Conservation (phyloP, 768 basidiomycete genomes). For the Hirschioporus abietinus region DNA sequence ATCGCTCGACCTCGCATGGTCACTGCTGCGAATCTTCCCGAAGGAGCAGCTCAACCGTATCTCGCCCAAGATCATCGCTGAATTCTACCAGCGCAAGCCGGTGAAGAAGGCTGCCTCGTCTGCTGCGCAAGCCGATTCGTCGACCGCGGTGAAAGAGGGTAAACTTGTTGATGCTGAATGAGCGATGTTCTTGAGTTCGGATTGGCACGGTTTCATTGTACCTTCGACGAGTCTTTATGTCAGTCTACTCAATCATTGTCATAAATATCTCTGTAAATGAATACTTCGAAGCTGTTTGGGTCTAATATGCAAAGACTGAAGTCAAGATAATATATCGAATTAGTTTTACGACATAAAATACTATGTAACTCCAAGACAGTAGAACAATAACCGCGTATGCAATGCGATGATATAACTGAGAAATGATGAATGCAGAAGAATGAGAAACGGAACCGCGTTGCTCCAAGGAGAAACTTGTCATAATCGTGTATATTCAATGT, state of each 20-base stretch:
- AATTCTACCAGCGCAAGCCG: slow-evolving; percentile 86
- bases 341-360: background rate
- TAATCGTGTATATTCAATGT: background rate
- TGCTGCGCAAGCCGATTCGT: slow-evolving; percentile 37
- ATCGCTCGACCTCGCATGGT: slow-evolving; percentile 96
- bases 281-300: background rate
- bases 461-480: background rate
- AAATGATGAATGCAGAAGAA: background rate
- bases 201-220: background rate
- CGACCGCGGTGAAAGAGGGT: slow-evolving; percentile 30
- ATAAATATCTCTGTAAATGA: background rate
- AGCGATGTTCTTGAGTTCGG: background rate
- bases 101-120: slow-evolving; percentile 56
- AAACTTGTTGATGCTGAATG: slow-evolving; percentile 56
- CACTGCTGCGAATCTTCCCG: slow-evolving; percentile 94
- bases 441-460: background rate
- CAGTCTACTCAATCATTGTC: no score
- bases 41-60: slow-evolving; percentile 98
- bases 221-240: background rate
- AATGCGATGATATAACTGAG: background rate
- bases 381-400: background rate
- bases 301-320: background rate
- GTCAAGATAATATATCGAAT: background rate
- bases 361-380: background rate
- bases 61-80: slow-evolving; percentile 91